phyloP scores from a whole-genome alignment of 805 yeast species.

The Schwanniomyces sp. region DNA sequence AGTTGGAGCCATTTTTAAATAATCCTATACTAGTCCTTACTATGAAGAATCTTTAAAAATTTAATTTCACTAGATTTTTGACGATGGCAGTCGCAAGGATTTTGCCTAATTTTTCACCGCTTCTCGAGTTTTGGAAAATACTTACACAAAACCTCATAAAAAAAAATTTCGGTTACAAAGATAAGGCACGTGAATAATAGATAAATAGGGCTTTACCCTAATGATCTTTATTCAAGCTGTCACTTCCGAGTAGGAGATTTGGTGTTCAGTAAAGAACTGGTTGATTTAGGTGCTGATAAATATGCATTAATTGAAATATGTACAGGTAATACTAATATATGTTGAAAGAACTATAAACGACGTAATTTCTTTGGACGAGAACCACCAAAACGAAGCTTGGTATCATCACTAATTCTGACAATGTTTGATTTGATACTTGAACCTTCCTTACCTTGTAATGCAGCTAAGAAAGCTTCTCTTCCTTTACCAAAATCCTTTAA shows the following conservation, averaged over 20 bases:
- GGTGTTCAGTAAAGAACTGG: not conserved
- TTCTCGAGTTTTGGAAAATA: not conserved
- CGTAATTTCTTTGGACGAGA: conserved; percentile 79
- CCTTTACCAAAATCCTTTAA: conserved; percentile 87
- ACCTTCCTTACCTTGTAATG: conserved; percentile 90
- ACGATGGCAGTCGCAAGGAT: not conserved
- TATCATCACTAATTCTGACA: conserved; percentile 71
- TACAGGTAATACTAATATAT: not conserved
- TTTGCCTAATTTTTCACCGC: conserved; percentile 5
- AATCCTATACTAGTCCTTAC: conserved; percentile 8
- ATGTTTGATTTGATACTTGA: conserved; percentile 62
- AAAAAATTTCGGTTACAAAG: conserved; percentile 1
- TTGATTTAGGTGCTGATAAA: not conserved
- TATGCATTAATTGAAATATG: conserved; percentile 1
- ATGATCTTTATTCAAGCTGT: not conserved
- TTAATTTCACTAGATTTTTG: conserved; percentile 1
- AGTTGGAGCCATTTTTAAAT: conserved; percentile 23
- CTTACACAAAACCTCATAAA: conserved; percentile 4
- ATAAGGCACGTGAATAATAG: not conserved
- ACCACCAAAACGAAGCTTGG: conserved; percentile 91
- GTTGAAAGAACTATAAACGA: conserved; percentile 48
- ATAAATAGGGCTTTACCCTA: not conserved
- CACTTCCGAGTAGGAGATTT: not conserved
- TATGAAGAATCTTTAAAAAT: conserved; percentile 3
- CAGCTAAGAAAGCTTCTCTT: conserved; percentile 80